Base-by-base conservation (phyloP, 2,329 filamentous ascomycete genomes). In the Camillea tinctor region DNA sequence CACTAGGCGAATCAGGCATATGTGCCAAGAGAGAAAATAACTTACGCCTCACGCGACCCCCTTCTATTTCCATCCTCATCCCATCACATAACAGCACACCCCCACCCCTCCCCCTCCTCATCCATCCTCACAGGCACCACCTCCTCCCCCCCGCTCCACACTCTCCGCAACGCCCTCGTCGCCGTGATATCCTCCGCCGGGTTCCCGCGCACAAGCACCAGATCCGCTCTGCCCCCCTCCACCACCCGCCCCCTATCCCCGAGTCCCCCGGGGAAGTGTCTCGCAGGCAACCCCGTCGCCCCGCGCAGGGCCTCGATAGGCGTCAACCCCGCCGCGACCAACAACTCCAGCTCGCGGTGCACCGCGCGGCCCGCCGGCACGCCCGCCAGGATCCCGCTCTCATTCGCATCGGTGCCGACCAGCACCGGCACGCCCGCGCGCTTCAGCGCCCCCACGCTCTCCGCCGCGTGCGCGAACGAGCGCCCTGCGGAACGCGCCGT, bases 131-230 rank as follows among this genome's bases (percentile, higher is more conserved):
- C 59, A 60, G 57, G 22, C 40, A 58, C 26, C 8, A 69, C 57
- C 36, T 71, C 66, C 40, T 68, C 60, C 20, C 70, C 71, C 7
- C 54, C 59, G 30, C 70, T 68, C 72, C 71, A 74, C 1, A 72
- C 62, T 52, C 57, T 67, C 13, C 50, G 56, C 13, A 75, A 71
- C 40, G 55, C 65, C 36, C 62, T 59, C 19, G 68, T 70, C 4
- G 62, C 64, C 5, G 36, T 58, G 15, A 75, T 72, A 51, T 74
- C 68, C 44, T 68, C 61, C 20, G 69, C 57, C 8, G 71, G 71
- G 17, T 73, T 62, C 1, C 71, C 73, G 1, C 67, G 55, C 3
- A 75, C 52, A 9, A 75, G 66, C n/a, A 74, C 51, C 22, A 74
- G 49, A 53, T 74, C 73, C 1, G 71, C 73, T n/a, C 69, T 60